Percentiles rank a stretch among this genome's conserved stretches.
These are phyloP conservation scores for Erythrobasidium yunnanense DNA, from an alignment of 768 basidiomycete genomes.

Conservation along the genomic window DNA sequence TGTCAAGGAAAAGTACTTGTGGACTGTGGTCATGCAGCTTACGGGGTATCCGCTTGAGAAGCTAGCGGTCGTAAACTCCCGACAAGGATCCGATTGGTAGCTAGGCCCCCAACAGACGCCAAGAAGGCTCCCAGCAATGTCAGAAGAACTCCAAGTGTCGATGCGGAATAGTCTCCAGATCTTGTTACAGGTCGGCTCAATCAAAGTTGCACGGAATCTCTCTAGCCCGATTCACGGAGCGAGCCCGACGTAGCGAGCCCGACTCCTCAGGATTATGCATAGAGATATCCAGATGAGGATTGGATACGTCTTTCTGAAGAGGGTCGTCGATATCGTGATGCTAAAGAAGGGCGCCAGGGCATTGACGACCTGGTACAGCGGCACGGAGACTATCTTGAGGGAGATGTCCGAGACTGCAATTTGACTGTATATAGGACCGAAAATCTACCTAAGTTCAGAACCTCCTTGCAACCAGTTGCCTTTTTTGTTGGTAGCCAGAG, in stretches of 20 bases:
- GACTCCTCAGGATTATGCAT: slow-evolving; percentile 78
- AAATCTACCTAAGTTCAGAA: slow-evolving; percentile 61
- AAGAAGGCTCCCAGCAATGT: slow-evolving; percentile 82
- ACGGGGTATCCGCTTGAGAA: slow-evolving; percentile 62
- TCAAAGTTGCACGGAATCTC: too few relatives aligned
- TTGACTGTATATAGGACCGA: slow-evolving; percentile 89
- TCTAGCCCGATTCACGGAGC: not conserved
- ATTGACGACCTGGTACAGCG: slow-evolving; percentile 93
- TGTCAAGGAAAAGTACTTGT: slow-evolving; percentile 54
- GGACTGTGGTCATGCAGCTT: not conserved
- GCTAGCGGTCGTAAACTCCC: slow-evolving; percentile 52
- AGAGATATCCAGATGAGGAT: slow-evolving; percentile 57
- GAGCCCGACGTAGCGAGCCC: slow-evolving; percentile 61
- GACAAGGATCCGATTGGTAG: slow-evolving; percentile 59
- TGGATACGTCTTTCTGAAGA: slow-evolving; percentile 60
- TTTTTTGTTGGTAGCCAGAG: slow-evolving; percentile 70
- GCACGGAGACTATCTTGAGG: slow-evolving; percentile 37
- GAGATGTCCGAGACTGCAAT: slow-evolving; percentile 85
- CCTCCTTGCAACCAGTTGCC: too few relatives aligned
- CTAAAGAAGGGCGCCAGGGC: slow-evolving; percentile 88
- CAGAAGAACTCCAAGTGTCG: slow-evolving; percentile 66
- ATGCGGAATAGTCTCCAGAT: slow-evolving; percentile 92
- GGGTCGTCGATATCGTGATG: slow-evolving; percentile 58
- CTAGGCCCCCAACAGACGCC: slow-evolving; percentile 84
- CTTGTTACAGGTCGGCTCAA: too few relatives aligned